phyloP scores from a whole-genome alignment of 208 protist genomes.

The Trypanosoma conorhini region DNA sequence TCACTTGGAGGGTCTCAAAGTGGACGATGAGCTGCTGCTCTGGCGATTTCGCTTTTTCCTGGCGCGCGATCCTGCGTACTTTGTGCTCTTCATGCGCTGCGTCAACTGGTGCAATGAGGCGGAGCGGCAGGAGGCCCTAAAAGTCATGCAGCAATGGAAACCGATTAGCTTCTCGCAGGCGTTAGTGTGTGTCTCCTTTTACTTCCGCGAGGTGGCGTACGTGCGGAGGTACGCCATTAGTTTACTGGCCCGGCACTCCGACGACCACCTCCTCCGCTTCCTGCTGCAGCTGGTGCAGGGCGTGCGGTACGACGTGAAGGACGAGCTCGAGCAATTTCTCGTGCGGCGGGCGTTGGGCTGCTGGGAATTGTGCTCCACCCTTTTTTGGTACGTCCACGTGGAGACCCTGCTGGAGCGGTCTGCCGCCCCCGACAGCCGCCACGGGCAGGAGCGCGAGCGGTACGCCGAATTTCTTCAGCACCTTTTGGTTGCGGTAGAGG shows the following conservation, averaged over 20 bases:
- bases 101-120: conserved; percentile 88
- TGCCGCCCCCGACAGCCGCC: neutral
- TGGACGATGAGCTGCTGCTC: conserved; percentile 91
- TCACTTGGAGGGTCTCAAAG: conserved; percentile 49
- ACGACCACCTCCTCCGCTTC: conserved; percentile 48
- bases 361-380: conserved; percentile 81
- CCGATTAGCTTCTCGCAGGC: conserved; percentile 61
- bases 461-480: conserved; percentile 31
- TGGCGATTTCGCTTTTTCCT: conserved; percentile 94
- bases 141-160: conserved; percentile 68
- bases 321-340: conserved; percentile 59
- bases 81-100: conserved; percentile 91
- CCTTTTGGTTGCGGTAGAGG: conserved; percentile 33
- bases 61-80: conserved; percentile 62
- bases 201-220: conserved; percentile 53
- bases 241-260: conserved; percentile 44
- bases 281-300: conserved; percentile 80
- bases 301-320: conserved; percentile 70
- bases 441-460: neutral
- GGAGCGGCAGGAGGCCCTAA: conserved; percentile 70
- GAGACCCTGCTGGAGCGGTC: conserved; percentile 35
- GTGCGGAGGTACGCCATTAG: conserved; percentile 75
- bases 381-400: conserved; percentile 69
- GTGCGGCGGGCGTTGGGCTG: conserved; percentile 46
- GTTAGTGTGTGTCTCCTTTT: conserved; percentile 73